These are phyloP conservation scores for Rhizopogon salebrosus DNA, from an alignment of 768 basidiomycete species.

Conservation along the genomic window DNA sequence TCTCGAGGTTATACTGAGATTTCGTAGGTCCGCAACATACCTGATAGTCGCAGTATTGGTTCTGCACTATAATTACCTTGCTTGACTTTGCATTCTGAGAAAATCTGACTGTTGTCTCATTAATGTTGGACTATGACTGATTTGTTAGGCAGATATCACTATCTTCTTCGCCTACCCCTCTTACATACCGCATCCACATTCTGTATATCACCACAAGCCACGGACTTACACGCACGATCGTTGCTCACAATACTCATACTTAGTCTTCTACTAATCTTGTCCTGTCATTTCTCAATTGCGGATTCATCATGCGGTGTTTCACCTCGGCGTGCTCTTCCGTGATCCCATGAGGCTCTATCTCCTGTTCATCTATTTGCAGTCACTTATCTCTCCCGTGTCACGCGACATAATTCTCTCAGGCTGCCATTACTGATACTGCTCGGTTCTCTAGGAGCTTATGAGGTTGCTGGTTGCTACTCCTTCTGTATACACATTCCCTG, in stretches of 20 bases:
- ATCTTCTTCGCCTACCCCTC: constrained; percentile 1
- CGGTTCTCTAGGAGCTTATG: neutral
- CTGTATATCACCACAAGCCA: constrained; percentile 15
- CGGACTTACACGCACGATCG: constrained; percentile 10
- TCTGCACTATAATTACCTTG: constrained; percentile 14
- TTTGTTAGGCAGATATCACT: constrained; percentile 16
- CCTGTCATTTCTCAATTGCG: constrained; percentile 5
- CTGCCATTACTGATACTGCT: constrained; percentile 1
- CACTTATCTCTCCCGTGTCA: neutral
- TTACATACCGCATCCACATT: constrained; percentile 8
- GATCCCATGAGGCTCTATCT: neutral
- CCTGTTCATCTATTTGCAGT: constrained; percentile 2
- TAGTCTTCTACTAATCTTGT: constrained; percentile 7
- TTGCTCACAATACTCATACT: constrained; percentile 1
- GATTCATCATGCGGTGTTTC: neutral
- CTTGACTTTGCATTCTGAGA: constrained; percentile 3
- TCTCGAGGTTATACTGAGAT: constrained; percentile 8
- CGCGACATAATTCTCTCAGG: constrained; percentile 5
- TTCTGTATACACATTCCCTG: constrained; percentile 9
- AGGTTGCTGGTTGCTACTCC: neutral
- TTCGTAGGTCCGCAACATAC: constrained; percentile 50
- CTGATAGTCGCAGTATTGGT: constrained; percentile 36
- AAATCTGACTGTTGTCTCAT: neutral
- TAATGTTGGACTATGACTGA: constrained; percentile 5
- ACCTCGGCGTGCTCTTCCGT: neutral